Conservation (phyloP, 257 asterid genomes). For the Fraxinus americana region DNA sequence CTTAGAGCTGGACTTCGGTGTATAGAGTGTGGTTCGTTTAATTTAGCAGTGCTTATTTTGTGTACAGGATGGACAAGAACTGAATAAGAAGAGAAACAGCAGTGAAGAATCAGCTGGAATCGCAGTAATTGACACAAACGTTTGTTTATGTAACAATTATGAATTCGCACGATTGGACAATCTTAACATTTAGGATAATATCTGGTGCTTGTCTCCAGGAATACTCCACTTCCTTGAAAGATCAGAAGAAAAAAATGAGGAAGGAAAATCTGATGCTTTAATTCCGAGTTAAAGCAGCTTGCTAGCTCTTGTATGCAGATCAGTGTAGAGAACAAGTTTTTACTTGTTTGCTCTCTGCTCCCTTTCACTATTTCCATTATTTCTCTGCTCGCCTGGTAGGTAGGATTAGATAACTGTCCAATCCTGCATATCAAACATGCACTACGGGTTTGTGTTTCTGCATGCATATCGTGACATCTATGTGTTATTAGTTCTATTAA, state of each 20-base stretch:
- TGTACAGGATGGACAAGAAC: slow-evolving; percentile 7
- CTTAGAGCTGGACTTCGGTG: neutral
- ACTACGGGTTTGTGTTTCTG: neutral
- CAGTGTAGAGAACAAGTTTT: slow-evolving; percentile 10
- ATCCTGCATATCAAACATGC: neutral
- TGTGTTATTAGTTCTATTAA: neutral
- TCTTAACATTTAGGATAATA: neutral
- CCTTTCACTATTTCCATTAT: slow-evolving; percentile 6
- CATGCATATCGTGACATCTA: neutral
- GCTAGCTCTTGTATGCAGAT: slow-evolving; percentile 12
- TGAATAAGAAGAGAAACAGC: neutral
- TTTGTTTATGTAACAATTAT: neutral
- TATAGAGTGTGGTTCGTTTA: neutral
- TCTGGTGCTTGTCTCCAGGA: slow-evolving; percentile 5
- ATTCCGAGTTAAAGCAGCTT: slow-evolving; percentile 3
- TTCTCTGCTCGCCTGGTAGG: neutral
- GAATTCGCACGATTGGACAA: neutral
- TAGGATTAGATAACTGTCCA: neutral
- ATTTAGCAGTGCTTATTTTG: neutral
- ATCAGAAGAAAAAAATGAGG: slow-evolving; percentile 5
- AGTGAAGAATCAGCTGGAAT: slow-evolving; percentile 5
- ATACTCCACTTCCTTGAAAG: neutral
- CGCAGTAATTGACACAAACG: neutral
- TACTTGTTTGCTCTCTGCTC: slow-evolving; percentile 21
- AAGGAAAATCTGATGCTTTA: neutral